phyloP scores from a whole-genome alignment of 768 basidiomycete species.

The Xanthoconium stramineum region DNA sequence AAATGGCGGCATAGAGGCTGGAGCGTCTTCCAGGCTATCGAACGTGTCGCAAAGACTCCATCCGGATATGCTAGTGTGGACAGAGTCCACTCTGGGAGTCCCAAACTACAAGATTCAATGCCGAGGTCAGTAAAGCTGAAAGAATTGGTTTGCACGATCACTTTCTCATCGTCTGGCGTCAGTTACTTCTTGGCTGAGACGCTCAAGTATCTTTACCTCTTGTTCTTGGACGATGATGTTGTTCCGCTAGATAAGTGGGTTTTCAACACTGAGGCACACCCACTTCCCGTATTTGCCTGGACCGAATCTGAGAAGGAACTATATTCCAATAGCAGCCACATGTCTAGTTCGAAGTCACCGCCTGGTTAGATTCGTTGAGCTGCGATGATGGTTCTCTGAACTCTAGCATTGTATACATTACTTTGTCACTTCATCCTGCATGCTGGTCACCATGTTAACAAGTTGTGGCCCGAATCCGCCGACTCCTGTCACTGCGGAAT shows the following conservation, averaged over 20 bases:
- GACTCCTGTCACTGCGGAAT: neutral
- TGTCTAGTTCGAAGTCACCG: neutral
- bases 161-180: neutral
- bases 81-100: conserved; percentile 44
- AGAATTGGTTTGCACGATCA: neutral
- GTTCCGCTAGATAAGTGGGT: conserved; percentile 55
- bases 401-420: neutral
- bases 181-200: conserved; percentile 59
- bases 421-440: neutral
- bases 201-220: conserved; percentile 70
- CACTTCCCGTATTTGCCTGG: conserved; percentile 70
- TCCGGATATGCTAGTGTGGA: conserved; percentile 61
- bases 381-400: neutral
- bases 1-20: conserved; percentile 73
- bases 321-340: conserved; percentile 20
- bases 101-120: conserved; percentile 52
- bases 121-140: conserved; percentile 56
- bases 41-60: conserved; percentile 53
- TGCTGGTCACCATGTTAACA: neutral
- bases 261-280: conserved; percentile 74
- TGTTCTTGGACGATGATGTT: conserved; percentile 63
- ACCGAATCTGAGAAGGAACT: conserved; percentile 45
- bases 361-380: neutral
- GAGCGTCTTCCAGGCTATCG: conserved; percentile 65
- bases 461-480: neutral